Evolutionary conservation across 495 filamentous ascomycete species (phyloP), one percentile per base, ranked within the genome.

Genomic region (Neurospora hispaniola): DNA sequence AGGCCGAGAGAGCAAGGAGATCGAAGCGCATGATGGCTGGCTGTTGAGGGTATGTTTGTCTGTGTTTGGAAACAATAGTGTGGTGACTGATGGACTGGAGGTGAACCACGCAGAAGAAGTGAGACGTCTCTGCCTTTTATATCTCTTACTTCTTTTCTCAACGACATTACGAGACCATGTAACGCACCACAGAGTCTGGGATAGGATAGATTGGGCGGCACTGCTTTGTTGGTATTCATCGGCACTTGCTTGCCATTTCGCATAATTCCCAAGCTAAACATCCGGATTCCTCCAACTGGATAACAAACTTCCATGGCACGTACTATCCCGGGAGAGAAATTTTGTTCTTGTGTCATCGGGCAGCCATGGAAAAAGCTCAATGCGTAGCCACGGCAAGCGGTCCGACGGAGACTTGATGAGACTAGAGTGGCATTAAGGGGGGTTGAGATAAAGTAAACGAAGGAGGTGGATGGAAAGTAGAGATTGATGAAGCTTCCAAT

Each of bases 21-120:
- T 43, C 44, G 62, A 75, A 43, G 3, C 69, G 48, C 74, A 76
- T 78, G 39, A 20, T 71, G 54, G 12, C 20, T 71, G 69, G 44
- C 7, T 31, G 39, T 23, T 14, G 18, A 42, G 27, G 9, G 14
- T 31, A 20, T 27, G 35, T 6, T 71, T 7, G 5, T 14, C 27
- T 16, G 12, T 66, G 48, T 3, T 66, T 66, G 27, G 35, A 35
- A 27, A 41, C 14, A 69, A 43, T 46, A 14, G 31, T n/a, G 11
- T 42, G 11, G n/a, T 43, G 31, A 35, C 31, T 14, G 71, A 35
- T 35, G 14, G 27, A 66, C 7, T 6, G 54, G 2, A 38, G 27
- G 27, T 8, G 7, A 16, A 35, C 23, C 27, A 27, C 27, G 1
- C 1, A 35, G 14, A 18, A 66, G 54, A 7, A 18, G 54, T 35